Evolutionary conservation across 306 rosid genomes (phyloP).

Genomic region (Vachellia collinsii): DNA sequence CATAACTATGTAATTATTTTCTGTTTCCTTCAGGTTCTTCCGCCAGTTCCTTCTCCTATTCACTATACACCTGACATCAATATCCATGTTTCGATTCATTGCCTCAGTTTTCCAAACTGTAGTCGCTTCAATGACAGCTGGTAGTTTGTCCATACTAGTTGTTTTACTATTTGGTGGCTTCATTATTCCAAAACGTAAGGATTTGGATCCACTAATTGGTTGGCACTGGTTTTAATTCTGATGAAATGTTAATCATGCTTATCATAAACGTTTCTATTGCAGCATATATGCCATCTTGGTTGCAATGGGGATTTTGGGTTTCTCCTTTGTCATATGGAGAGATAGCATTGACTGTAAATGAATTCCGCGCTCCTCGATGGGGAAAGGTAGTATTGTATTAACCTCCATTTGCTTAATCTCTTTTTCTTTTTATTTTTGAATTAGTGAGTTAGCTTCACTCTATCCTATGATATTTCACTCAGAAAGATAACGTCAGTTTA

Average conservation of each 20-base stretch:
- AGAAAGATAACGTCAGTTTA: not conserved
- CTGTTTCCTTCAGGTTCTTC: conserved; percentile 52
- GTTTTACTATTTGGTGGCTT: conserved; percentile 58
- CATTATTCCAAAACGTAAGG: conserved; percentile 54
- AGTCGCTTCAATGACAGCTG: conserved; percentile 42
- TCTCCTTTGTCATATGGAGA: conserved; percentile 68
- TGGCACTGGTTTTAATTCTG: not conserved
- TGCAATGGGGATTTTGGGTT: conserved; percentile 69
- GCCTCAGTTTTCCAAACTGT: conserved; percentile 53
- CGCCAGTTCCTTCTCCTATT: conserved; percentile 56
- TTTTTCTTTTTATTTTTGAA: no score
- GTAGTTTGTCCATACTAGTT: conserved; percentile 37
- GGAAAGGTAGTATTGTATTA: conserved; percentile 47
- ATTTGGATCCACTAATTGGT: conserved; percentile 8
- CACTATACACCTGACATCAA: conserved; percentile 49
- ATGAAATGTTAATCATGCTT: conserved; percentile 18
- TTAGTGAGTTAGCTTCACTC: not conserved
- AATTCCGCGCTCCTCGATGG: conserved; percentile 71
- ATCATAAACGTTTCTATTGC: conserved; percentile 34
- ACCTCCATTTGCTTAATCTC: not conserved
- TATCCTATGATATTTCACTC: conserved; percentile 4
- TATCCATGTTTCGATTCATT: conserved; percentile 55
- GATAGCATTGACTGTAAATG: conserved; percentile 49
- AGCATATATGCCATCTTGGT: conserved; percentile 63
- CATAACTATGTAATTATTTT: not conserved